These are phyloP conservation scores for Grosmannia huntii DNA, from an alignment of 2,329 filamentous ascomycete species.

Conservation along the genomic window DNA sequence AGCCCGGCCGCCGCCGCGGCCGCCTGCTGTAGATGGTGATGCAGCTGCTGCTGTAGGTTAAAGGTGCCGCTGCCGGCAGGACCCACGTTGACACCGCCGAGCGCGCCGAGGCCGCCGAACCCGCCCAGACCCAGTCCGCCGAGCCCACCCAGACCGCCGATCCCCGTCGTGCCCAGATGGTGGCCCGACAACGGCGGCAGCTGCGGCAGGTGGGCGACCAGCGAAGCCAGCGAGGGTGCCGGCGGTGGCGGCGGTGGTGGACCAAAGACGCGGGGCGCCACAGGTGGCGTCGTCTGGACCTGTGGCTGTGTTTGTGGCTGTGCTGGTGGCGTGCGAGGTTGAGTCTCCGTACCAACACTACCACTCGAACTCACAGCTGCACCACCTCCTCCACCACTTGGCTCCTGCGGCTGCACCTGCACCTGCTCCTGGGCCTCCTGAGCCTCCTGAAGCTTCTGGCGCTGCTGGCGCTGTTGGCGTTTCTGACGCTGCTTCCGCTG, in stretches of 20 bases:
- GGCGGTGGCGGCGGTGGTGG: constrained; percentile 11
- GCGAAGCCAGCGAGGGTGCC: constrained; percentile 7
- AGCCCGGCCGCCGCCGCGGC: not conserved
- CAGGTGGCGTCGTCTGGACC: not conserved
- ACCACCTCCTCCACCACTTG: no score
- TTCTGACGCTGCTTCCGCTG: constrained; percentile 13
- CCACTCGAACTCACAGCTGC: no score
- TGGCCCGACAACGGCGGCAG: not conserved
- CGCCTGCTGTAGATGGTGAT: not conserved
- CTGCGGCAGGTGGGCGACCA: constrained; percentile 8
- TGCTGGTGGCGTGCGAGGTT: not conserved
- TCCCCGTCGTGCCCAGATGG: not conserved
- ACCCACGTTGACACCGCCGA: not conserved
- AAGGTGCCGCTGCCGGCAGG: not conserved
- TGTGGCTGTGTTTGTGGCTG: constrained; percentile 4
- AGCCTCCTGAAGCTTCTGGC: constrained; percentile 7
- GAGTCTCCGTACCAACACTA: not conserved
- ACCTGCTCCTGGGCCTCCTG: constrained; percentile 1
- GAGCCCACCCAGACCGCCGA: not conserved
- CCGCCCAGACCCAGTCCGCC: no score
- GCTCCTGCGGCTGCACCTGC: not conserved
- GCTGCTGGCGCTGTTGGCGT: constrained; percentile 11
- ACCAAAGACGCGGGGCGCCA: constrained; percentile 10
- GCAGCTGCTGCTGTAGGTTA: not conserved
- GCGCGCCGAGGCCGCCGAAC: no score